A percentile compares a stretch with the other conserved stretches of the same genome.
These are phyloP conservation scores for Lippia alba DNA, from an alignment of 305 asterid species.

Conservation along the genomic window DNA sequence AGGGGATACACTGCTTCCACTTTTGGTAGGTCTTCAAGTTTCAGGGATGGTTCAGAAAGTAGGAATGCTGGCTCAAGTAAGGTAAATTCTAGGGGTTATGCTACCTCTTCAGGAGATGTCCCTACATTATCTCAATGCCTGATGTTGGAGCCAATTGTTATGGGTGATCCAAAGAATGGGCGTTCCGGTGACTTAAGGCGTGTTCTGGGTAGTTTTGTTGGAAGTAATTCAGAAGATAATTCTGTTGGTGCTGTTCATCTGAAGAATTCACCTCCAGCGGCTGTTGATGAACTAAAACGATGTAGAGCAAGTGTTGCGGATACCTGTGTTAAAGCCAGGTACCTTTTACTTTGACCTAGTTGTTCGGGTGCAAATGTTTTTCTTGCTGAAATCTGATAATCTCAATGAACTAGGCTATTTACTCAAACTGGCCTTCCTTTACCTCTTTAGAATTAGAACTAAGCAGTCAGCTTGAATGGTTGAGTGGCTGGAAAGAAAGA, in stretches of 20 bases:
- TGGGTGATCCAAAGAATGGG: slow-evolving; percentile 58
- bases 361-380: slow-evolving; percentile 23
- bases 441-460: neutral
- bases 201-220: slow-evolving; percentile 65
- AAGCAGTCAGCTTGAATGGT: neutral
- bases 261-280: slow-evolving; percentile 67
- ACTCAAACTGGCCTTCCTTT: neutral
- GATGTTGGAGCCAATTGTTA: slow-evolving; percentile 68
- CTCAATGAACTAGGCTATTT: slow-evolving; percentile 2
- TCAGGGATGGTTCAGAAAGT: slow-evolving; percentile 76
- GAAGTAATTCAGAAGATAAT: slow-evolving; percentile 73
- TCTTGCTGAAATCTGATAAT: slow-evolving; percentile 22
- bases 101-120: slow-evolving; percentile 56
- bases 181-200: slow-evolving; percentile 76
- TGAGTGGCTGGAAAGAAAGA: neutral
- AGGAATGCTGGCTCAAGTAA: slow-evolving; percentile 66
- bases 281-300: slow-evolving; percentile 75
- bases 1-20: slow-evolving; percentile 68
- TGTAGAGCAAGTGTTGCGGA: slow-evolving; percentile 66
- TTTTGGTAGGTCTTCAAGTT: slow-evolving; percentile 79
- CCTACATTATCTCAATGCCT: slow-evolving; percentile 72
- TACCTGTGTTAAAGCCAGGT: slow-evolving; percentile 79
- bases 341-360: slow-evolving; percentile 28
- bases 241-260: slow-evolving; percentile 61
- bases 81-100: slow-evolving; percentile 64